Percentiles rank a stretch among this genome's conserved stretches.
Evolutionary conservation across 1,139 yeast species (phyloP).

Genomic region (Tardiomyces blankii): DNA sequence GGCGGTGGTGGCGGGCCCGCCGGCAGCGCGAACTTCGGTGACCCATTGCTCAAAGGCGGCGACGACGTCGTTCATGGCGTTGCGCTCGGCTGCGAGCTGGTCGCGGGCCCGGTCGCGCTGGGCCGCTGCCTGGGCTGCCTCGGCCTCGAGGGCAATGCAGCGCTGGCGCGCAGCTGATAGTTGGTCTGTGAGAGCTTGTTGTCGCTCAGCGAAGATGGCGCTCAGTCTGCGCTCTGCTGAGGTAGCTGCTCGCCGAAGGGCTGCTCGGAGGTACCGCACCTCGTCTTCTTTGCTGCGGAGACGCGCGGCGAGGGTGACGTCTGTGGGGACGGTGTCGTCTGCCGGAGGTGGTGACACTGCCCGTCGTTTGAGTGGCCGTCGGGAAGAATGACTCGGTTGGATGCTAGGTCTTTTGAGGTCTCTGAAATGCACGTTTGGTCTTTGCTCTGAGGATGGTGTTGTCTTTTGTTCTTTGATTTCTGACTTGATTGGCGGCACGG

Average conservation of each 20-base stretch:
- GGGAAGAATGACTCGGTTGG: neutral
- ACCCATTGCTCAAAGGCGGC: neutral
- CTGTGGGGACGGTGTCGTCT: neutral
- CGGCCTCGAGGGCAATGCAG: neutral
- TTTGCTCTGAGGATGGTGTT: too few species aligned
- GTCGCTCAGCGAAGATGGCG: neutral
- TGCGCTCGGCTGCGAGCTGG: neutral
- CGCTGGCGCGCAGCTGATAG: neutral
- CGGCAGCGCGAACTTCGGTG: neutral
- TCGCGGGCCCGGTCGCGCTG: neutral
- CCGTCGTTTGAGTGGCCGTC: neutral
- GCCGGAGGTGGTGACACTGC: neutral
- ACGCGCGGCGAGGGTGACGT: neutral
- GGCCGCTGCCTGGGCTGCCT: neutral
- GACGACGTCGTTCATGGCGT: neutral
- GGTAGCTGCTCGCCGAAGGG: neutral
- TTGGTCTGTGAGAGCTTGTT: neutral
- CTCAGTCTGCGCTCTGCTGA: neutral
- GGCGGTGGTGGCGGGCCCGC: neutral
- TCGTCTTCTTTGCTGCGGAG: neutral
- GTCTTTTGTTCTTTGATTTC: too few species aligned
- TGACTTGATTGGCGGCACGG: too few species aligned
- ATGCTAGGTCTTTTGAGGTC: neutral
- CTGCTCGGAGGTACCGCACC: neutral
- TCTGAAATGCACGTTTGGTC: too few species aligned